These are phyloP conservation scores for Pythium plurisporium DNA, from an alignment of 352 stramenopile genomes.

Conservation along the genomic window DNA sequence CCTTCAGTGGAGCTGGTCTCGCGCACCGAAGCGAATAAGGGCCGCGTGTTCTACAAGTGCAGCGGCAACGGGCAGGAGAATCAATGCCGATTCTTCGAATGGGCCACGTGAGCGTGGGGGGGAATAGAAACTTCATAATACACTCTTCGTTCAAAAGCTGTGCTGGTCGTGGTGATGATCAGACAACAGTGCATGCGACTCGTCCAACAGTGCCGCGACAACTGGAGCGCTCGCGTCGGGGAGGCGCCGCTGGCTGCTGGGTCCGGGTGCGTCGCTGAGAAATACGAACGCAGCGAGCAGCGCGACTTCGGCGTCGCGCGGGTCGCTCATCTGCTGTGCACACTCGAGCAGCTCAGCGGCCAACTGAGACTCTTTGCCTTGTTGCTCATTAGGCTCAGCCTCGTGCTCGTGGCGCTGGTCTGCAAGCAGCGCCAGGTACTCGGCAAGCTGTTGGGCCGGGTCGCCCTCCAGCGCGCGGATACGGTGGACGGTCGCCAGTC, in stretches of 20 bases:
- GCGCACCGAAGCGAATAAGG: conserved; percentile 81
- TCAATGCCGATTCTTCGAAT: conserved; percentile 93
- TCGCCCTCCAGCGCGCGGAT: conserved; percentile 46
- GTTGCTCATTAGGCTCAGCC: not conserved
- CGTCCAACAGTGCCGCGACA: conserved; percentile 28
- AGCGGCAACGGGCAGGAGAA: conserved; percentile 62
- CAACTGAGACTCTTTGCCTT: conserved; percentile 15
- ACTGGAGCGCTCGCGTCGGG: conserved; percentile 39
- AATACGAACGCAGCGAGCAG: conserved; percentile 67
- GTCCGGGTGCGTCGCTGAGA: conserved; percentile 27
- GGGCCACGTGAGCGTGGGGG: conserved; percentile 35
- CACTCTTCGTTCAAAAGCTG: not conserved
- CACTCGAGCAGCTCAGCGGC: conserved; percentile 51
- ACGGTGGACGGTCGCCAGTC: conserved; percentile 47
- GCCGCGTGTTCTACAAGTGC: conserved; percentile 93
- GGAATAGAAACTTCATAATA: not conserved
- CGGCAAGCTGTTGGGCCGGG: conserved; percentile 51
- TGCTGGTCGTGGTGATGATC: conserved; percentile 17
- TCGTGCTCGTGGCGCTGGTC: conserved; percentile 13
- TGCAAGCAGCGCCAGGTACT: conserved; percentile 55
- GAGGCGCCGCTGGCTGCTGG: conserved; percentile 22
- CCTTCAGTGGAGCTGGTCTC: conserved; percentile 47
- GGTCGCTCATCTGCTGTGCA: conserved; percentile 33
- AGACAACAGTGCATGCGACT: not conserved
- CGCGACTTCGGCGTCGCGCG: conserved; percentile 50